Evolutionary conservation across 805 yeast species (phyloP).

Genomic region (Ogataea kodamae): DNA sequence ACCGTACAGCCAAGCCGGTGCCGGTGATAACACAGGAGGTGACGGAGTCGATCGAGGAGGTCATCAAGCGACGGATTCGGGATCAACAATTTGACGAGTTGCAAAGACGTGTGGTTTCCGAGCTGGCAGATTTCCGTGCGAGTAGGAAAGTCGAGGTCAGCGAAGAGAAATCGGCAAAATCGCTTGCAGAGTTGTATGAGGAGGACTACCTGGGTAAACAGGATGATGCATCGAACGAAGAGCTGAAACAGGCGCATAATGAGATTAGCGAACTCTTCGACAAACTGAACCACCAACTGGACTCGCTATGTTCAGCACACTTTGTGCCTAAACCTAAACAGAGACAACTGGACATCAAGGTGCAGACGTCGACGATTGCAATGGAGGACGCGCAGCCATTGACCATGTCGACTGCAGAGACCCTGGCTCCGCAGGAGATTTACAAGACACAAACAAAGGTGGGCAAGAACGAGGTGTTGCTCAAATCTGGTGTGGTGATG

Average conservation of each 20-base stretch:
- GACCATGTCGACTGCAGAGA: constrained; percentile 64
- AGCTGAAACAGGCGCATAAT: constrained; percentile 66
- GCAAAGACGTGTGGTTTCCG: constrained; percentile 66
- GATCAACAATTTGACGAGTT: constrained; percentile 80
- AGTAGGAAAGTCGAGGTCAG: constrained; percentile 60
- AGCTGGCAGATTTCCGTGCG: constrained; percentile 58
- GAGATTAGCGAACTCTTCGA: constrained; percentile 70
- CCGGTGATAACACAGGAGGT: constrained; percentile 90
- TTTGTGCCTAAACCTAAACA: constrained; percentile 88
- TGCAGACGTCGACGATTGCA: constrained; percentile 73
- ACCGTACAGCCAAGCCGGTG: constrained; percentile 90
- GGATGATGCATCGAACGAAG: constrained; percentile 48
- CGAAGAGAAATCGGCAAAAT: constrained; percentile 79
- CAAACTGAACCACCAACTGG: constrained; percentile 65
- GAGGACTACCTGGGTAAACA: constrained; percentile 60
- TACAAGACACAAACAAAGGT: constrained; percentile 48
- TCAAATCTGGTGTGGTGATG: constrained; percentile 75
- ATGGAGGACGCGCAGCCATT: constrained; percentile 98
- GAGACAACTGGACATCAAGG: constrained; percentile 74
- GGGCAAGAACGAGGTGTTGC: constrained; percentile 56
- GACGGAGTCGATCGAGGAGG: constrained; percentile 82
- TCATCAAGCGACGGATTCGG: constrained; percentile 78
- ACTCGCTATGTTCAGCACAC: constrained; percentile 90
- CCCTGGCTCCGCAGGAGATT: constrained; percentile 94
- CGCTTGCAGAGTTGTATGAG: constrained; percentile 89